Evolutionary conservation across 2,329 filamentous ascomycete genomes (phyloP).

Genomic region (Aspergillus pseudoterreus): DNA sequence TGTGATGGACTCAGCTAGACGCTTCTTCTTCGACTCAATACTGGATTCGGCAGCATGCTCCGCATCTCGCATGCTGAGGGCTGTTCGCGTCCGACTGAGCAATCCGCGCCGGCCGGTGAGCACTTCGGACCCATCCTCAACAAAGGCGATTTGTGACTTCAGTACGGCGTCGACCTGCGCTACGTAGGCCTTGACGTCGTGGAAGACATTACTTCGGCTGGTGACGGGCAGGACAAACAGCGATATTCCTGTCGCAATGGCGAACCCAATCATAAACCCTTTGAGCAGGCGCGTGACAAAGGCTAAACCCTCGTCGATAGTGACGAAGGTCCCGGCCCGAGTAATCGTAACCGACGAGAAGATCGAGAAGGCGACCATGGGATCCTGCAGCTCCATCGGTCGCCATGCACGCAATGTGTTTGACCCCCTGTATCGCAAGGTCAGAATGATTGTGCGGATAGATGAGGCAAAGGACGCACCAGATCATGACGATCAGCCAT

Average conservation of each 20-base stretch:
- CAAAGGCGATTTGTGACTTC: constrained; percentile 59
- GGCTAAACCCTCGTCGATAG: constrained; percentile 20
- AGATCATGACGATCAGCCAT: constrained; percentile 69
- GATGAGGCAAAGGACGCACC: constrained; percentile 27
- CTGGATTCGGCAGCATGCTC: constrained; percentile 7
- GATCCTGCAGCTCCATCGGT: constrained; percentile 59
- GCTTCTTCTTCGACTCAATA: constrained; percentile 18
- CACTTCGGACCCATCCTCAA: constrained; percentile 36
- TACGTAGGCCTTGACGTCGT: constrained; percentile 52
- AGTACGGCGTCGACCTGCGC: constrained; percentile 54
- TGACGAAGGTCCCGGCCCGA: constrained; percentile 50
- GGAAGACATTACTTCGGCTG: constrained; percentile 60
- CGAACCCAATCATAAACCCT: constrained; percentile 64
- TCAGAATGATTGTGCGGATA: background rate
- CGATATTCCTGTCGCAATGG: constrained; percentile 59
- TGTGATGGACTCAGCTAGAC: constrained; percentile 32
- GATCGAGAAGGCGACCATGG: constrained; percentile 65
- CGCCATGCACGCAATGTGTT: constrained; percentile 63
- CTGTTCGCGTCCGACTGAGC: constrained; percentile 17
- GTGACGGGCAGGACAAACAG: constrained; percentile 64
- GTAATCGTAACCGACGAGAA: constrained; percentile 60
- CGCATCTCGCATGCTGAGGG: constrained; percentile 9
- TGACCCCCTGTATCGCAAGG: constrained; percentile 35
- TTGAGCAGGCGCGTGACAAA: constrained; percentile 52
- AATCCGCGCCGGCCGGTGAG: constrained; percentile 11